Percentiles rank a stretch among this genome's conserved stretches.
Evolutionary conservation across 768 basidiomycete genomes (phyloP).

Genomic region (Agaricus blazei): DNA sequence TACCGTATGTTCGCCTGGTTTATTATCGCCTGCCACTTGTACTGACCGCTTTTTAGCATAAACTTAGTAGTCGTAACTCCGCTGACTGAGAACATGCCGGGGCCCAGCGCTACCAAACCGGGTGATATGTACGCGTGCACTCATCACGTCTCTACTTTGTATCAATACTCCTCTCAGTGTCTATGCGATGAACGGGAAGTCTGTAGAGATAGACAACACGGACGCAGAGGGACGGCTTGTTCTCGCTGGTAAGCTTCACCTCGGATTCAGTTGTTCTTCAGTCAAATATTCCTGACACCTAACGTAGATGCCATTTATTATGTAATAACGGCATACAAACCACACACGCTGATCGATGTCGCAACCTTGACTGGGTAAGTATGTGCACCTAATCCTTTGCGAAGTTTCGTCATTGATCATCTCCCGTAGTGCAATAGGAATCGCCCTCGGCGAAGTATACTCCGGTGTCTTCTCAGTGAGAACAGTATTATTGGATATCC

Average conservation of each 20-base stretch:
- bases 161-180: constrained; percentile 36
- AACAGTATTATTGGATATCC: background rate
- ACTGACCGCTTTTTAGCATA: constrained; percentile 36
- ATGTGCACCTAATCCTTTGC: too few species aligned
- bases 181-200: constrained; percentile 87
- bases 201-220: constrained; percentile 83
- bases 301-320: constrained; percentile 77
- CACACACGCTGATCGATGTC: constrained; percentile 81
- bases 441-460: constrained; percentile 72
- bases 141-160: background rate
- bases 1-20: constrained; percentile 50
- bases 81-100: constrained; percentile 84
- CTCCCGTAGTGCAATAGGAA: constrained; percentile 54
- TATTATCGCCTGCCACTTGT: background rate
- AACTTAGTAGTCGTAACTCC: constrained; percentile 73
- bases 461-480: constrained; percentile 75
- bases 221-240: constrained; percentile 80
- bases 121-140: constrained; percentile 65
- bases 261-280: background rate
- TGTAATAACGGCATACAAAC: constrained; percentile 68
- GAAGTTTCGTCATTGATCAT: background rate
- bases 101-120: constrained; percentile 68
- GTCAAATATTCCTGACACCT: background rate
- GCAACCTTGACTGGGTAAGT: constrained; percentile 79
- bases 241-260: constrained; percentile 48